These are phyloP conservation scores for Lachancea nothofagi DNA, from an alignment of 805 yeast genomes.

Conservation along the genomic window DNA sequence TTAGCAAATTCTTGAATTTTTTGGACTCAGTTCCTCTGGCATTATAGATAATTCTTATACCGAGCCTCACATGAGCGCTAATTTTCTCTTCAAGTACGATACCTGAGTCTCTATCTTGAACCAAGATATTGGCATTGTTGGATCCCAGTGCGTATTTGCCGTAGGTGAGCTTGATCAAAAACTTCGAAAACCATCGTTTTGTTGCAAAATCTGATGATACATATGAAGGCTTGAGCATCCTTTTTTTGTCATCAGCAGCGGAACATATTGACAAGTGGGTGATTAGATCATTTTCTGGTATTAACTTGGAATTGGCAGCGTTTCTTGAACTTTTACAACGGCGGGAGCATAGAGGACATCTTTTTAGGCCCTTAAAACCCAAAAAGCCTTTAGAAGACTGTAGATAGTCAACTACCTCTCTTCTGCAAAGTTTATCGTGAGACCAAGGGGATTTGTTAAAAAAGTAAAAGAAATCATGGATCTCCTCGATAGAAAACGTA, in stretches of 20 bases:
- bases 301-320: slow-evolving; percentile 31
- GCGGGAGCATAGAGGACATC: slow-evolving; percentile 76
- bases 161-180: slow-evolving; percentile 75
- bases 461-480: slow-evolving; percentile 46
- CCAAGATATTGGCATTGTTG: slow-evolving; percentile 89
- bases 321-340: slow-evolving; percentile 48
- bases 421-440: slow-evolving; percentile 43
- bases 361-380: slow-evolving; percentile 45
- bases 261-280: slow-evolving; percentile 86
- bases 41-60: slow-evolving; percentile 76
- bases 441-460: slow-evolving; percentile 46
- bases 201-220: slow-evolving; percentile 80
- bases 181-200: slow-evolving; percentile 81
- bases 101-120: slow-evolving; percentile 88
- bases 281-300: slow-evolving; percentile 54
- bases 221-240: slow-evolving; percentile 57
- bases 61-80: slow-evolving; percentile 81
- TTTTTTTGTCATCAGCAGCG: slow-evolving; percentile 66
- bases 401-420: slow-evolving; percentile 43
- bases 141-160: slow-evolving; percentile 84
- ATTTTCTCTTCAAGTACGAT: slow-evolving; percentile 88
- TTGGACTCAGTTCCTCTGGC: slow-evolving; percentile 59
- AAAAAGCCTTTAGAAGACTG: slow-evolving; percentile 36
- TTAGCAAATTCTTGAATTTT: slow-evolving; percentile 55
- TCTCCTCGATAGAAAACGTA: slow-evolving; percentile 48